Percentiles rank a stretch among this genome's conserved stretches.
These are phyloP conservation scores for Hypoxylon lienhwacheense DNA, from an alignment of 495 filamentous ascomycete species.

Conservation along the genomic window DNA sequence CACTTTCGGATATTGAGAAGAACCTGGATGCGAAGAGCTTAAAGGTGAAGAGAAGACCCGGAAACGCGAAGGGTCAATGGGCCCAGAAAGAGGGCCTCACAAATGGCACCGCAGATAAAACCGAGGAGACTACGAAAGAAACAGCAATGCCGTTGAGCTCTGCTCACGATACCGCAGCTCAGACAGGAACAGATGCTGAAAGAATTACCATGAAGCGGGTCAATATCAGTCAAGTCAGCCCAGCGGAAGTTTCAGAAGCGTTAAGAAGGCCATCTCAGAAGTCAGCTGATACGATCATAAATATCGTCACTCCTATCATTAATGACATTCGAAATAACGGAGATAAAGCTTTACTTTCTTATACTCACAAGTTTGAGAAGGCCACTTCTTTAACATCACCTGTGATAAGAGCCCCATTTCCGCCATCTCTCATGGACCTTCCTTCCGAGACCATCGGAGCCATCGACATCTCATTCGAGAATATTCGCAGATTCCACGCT, in stretches of 20 bases:
- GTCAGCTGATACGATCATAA: slow-evolving; percentile 85
- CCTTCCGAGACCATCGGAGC: slow-evolving; percentile 78
- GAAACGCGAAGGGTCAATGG: slow-evolving; percentile 91
- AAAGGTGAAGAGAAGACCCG: slow-evolving; percentile 88
- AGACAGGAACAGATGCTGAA: slow-evolving; percentile 57
- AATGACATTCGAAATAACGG: slow-evolving; percentile 77
- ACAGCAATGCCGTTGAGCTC: slow-evolving; percentile 27
- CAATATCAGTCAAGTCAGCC: slow-evolving; percentile 62
- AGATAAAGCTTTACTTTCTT: slow-evolving; percentile 83
- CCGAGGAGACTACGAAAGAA: slow-evolving; percentile 42
- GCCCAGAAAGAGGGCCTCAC: slow-evolving; percentile 75
- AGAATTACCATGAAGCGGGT: slow-evolving; percentile 83
- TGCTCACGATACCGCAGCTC: slow-evolving; percentile 29
- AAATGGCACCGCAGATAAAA: slow-evolving; percentile 42
- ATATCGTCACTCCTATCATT: slow-evolving; percentile 87
- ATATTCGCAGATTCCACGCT: slow-evolving; percentile 90
- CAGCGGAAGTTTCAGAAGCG: slow-evolving; percentile 64
- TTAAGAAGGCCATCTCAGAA: slow-evolving; percentile 89
- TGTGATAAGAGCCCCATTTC: slow-evolving; percentile 85
- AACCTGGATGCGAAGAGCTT: slow-evolving; percentile 92
- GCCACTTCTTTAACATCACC: slow-evolving; percentile 86
- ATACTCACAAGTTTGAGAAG: slow-evolving; percentile 97
- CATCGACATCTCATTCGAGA: slow-evolving; percentile 91
- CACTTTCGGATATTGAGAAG: slow-evolving; percentile 80
- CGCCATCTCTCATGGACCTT: slow-evolving; percentile 79